phyloP scores from a whole-genome alignment of 225 moss, liverwort and hornwort genomes.

The Lunularia cruciata region DNA sequence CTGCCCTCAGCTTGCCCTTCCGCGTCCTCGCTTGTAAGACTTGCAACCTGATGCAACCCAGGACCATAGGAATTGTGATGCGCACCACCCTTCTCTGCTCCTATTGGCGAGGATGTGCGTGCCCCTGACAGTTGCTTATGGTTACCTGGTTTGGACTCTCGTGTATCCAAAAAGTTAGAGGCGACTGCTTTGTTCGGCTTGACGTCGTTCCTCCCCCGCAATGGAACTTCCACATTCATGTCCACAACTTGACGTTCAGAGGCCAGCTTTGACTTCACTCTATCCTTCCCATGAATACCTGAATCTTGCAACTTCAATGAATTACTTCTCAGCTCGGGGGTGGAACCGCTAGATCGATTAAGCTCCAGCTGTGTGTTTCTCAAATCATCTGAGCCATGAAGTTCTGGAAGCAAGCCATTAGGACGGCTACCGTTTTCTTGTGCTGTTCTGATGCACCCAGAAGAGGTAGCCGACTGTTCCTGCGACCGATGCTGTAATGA shows the following conservation, averaged over 20 bases:
- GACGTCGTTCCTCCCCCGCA: constrained; percentile 1
- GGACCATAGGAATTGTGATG: constrained; percentile 36
- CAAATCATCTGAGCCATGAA: constrained; percentile 20
- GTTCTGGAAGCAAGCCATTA: constrained; percentile 22
- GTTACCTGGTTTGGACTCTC: constrained; percentile 38
- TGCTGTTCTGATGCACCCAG: constrained; percentile 13
- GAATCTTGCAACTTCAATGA: constrained; percentile 18
- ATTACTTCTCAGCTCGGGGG: constrained; percentile 27
- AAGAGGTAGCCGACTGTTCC: constrained; percentile 32
- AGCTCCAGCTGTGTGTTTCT: constrained; percentile 31
- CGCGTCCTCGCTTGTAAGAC: constrained; percentile 36
- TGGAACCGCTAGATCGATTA: constrained; percentile 27
- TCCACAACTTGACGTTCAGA: constrained; percentile 15
- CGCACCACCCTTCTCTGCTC: constrained; percentile 31
- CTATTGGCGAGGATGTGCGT: constrained; percentile 22
- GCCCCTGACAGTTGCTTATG: constrained; percentile 48
- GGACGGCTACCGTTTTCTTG: constrained; percentile 16
- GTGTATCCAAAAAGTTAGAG: constrained; percentile 31
- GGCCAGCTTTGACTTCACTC: constrained; percentile 4
- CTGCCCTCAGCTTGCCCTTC: constrained; percentile 29
- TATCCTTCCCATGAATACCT: constrained; percentile 13
- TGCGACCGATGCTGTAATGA: constrained; percentile 2
- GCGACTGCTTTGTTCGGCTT: constrained; percentile 21
- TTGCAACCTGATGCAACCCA: constrained; percentile 40
- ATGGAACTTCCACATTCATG: constrained; percentile 23